Conservation (phyloP, 2,329 filamentous ascomycete genomes). For the Emydomyces testavorans region DNA sequence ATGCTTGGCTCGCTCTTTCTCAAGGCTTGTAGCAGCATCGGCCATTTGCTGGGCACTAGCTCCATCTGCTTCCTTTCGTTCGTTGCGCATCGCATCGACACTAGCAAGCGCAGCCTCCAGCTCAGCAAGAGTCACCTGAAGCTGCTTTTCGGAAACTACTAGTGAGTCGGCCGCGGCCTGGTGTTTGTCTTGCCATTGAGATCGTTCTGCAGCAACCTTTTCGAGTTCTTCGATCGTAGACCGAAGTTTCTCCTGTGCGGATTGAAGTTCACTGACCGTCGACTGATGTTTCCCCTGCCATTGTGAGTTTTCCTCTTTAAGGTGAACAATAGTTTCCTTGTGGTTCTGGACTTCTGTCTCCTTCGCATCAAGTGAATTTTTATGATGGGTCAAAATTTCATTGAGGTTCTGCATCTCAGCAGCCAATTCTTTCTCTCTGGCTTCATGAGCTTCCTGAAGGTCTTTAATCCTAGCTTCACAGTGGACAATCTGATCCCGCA, state of each 20-base stretch:
- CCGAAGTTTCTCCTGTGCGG: conserved; percentile 59
- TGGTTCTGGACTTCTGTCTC: conserved; percentile 28
- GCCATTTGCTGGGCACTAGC: conserved; percentile 27
- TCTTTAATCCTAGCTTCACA: conserved; percentile 69
- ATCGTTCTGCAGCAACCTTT: conserved; percentile 42
- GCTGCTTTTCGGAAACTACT: conserved; percentile 58
- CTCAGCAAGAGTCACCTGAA: conserved; percentile 59
- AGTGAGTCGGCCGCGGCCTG: conserved; percentile 57
- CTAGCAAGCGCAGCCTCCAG: conserved; percentile 56
- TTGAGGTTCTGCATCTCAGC: conserved; percentile 60
- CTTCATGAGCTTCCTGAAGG: conserved; percentile 60
- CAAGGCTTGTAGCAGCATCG: conserved; percentile 36
- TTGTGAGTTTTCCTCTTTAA: conserved; percentile 56
- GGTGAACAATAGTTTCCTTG: conserved; percentile 48
- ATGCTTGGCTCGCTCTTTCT: conserved; percentile 46
- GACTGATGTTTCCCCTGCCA: conserved; percentile 67
- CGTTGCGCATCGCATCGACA: conserved; percentile 37
- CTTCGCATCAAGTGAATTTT: conserved; percentile 11
- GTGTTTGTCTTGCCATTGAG: conserved; percentile 63
- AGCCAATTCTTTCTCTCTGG: conserved; percentile 62
- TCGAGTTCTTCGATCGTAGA: conserved; percentile 64
- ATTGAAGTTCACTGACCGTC: conserved; percentile 57
- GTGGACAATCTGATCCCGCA: conserved; percentile 78
- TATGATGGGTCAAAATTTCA: conserved; percentile 37
- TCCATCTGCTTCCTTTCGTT: conserved; percentile 29